Evolutionary conservation across 106 monocot species (phyloP), one percentile per base, ranked within the genome.

Genomic region (Posidonia australis): DNA sequence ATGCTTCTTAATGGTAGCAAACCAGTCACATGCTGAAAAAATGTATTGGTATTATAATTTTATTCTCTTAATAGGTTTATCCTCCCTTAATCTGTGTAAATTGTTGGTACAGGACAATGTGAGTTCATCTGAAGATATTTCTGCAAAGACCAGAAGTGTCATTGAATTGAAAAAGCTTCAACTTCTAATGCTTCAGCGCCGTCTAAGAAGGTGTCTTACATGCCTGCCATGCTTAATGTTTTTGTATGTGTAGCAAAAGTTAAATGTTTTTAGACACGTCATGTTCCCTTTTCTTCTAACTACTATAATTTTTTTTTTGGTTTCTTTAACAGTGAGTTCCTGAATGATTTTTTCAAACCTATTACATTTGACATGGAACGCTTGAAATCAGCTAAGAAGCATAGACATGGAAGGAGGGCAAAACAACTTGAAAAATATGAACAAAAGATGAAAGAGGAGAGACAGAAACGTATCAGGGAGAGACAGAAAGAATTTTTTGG

Each of bases 371-470:
- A 98, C 21, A 83, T 91, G 79, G 85, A 83, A 13, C 80, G 85
- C 12, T 29, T 98, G 70, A 98, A 87, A 81, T 79, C 83, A 65
- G 67, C 81, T 10, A 98, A 98, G 76, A 98, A 98, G 75, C 74
- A 82, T 77, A 78, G 76, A 65, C 98, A 98, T 85, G 98, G 98
- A 67, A 82, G 98, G 54, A 76, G 90, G 60, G 78, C 69, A 14
- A 98, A 98, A 70, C 98, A 98, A 51, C 80, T 87, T 67, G 98
- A 98, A 61, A 98, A 81, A 74, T 80, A 82, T 79, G 98, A 91
- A 65, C 91, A 85, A 52, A 98, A 98, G 75, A 91, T 98, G 98
- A 90, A 88, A 68, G 98, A 98, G 78, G 98, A 98, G 67, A 98
- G 98, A 69, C 83, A 81, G 62, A 98, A 83, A 64, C 76, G 98